Evolutionary conservation across 768 basidiomycete species (phyloP), one percentile per base, ranked within the genome.

Genomic region (Lactarius sanguifluus): DNA sequence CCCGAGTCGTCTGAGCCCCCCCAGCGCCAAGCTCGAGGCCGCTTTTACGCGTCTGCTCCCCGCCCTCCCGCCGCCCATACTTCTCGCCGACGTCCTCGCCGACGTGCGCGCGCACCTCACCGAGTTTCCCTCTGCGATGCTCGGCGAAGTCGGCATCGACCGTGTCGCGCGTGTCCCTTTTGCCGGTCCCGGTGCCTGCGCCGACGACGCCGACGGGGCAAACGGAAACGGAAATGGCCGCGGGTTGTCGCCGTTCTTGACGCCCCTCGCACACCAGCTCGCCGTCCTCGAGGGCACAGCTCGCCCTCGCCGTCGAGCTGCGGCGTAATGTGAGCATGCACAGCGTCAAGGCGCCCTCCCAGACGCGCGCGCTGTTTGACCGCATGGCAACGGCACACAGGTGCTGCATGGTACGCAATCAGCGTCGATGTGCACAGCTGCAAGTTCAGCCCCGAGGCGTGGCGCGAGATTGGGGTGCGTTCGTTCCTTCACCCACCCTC

Each of bases 111-210:
- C 69, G 8, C 83, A 90, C 73, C 81, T 98, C 18, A 68, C 70
- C n/a, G 74, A 75, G 2, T 88, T 88, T 70, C 86, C 91, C 2
- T 73, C 78, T 47, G 88, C 92, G 13, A 90, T 97, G 86, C 79
- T 99, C 1, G 96, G 96, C 47, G 96, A 99, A 77, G 89, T 98
- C 7, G 96, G 96, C 2, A 77, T 99, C 43, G 96, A 99, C 77
- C 86, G 90, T 30, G 79, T 81, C 18, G 91, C 90, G 71, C 87
- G 91, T 34, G 81, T 96, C 28, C 89, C 93, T 0, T 81, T 82
- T 68, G 79, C 81, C 16, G 64, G 63, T 69, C 9, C 71, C 71
- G 23, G 72, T 71, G n/a, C n/a, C n/a, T n/a, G 59, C 63, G 66
- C 5, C 59, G 65, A 69, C 16, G 40, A 41, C 5, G 23, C 1